A percentile compares a stretch with the other conserved stretches of the same genome.
phyloP scores from a whole-genome alignment of 768 basidiomycete genomes.

The Suillus alpinus region DNA sequence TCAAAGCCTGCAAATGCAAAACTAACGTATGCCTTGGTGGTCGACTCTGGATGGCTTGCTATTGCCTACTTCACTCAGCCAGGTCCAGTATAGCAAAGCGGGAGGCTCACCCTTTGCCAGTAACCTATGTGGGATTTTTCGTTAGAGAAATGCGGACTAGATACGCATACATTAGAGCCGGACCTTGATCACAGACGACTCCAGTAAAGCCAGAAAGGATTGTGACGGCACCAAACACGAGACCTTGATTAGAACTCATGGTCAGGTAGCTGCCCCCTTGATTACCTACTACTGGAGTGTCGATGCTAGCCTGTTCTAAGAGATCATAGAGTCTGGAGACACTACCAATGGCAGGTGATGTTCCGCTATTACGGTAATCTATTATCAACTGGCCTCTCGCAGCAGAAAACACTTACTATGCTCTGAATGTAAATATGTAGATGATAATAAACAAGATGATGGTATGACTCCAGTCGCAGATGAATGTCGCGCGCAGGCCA shows the following conservation, averaged over 20 bases:
- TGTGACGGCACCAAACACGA: conserved; percentile 40
- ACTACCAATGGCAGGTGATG: conserved; percentile 37
- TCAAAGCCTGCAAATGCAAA: background rate
- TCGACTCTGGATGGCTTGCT: conserved; percentile 47
- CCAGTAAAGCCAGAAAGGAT: conserved; percentile 44
- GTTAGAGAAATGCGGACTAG: conserved; percentile 1
- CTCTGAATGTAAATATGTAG: conserved; percentile 33
- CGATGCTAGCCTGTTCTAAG: conserved; percentile 41
- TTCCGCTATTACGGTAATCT: conserved; percentile 26
- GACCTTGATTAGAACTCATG: conserved; percentile 49
- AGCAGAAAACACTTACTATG: conserved; percentile 24
- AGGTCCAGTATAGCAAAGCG: background rate
- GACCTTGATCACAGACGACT: conserved; percentile 51
- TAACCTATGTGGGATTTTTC: conserved; percentile 33
- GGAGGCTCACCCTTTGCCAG: conserved; percentile 44
- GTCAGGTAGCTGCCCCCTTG: conserved; percentile 52
- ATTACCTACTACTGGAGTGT: conserved; percentile 49
- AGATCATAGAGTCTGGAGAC: conserved; percentile 44
- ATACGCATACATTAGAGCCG: conserved; percentile 5
- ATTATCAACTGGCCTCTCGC: background rate
- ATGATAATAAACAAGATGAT: conserved; percentile 43
- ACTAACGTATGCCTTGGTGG: conserved; percentile 49
- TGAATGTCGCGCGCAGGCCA: conserved; percentile 43
- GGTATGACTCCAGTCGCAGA: conserved; percentile 45
- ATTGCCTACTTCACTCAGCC: conserved; percentile 36